phyloP scores from a whole-genome alignment of 1,284 basidiomycete genomes.

The Pseudozyma pruni region DNA sequence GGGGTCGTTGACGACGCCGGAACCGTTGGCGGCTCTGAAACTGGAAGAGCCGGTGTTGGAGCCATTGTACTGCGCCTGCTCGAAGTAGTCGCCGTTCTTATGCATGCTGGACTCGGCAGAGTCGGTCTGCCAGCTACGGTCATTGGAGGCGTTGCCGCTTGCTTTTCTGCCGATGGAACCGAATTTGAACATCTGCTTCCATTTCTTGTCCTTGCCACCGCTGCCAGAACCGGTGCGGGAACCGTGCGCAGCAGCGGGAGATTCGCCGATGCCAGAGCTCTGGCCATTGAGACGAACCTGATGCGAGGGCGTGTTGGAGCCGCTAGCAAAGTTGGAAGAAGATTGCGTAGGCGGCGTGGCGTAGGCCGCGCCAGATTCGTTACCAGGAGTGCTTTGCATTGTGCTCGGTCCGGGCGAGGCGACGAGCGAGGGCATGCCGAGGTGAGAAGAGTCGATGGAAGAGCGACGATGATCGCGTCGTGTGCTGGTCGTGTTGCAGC shows the following conservation, averaged over 20 bases:
- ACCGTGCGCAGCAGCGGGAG: constrained; percentile 22
- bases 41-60: constrained; percentile 29
- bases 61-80: constrained; percentile 20
- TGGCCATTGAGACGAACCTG: constrained; percentile 18
- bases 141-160: constrained; percentile 20
- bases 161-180: constrained; percentile 58
- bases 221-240: constrained; percentile 25
- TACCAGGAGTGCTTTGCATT: constrained; percentile 31
- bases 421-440: constrained; percentile 36
- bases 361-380: constrained; percentile 35
- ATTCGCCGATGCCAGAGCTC: constrained; percentile 45
- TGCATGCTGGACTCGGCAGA: constrained; percentile 25
- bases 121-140: constrained; percentile 38
- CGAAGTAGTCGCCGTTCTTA: constrained; percentile 28
- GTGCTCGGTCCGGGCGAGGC: constrained; percentile 26
- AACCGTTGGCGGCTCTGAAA: constrained; percentile 57
- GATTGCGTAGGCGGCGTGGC: constrained; percentile 43
- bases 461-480: not conserved
- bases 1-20: constrained; percentile 58
- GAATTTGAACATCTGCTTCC: constrained; percentile 65
- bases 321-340: constrained; percentile 40
- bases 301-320: constrained; percentile 41
- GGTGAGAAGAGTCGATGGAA: too few species aligned
- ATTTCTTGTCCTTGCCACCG: constrained; percentile 61
- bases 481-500: not conserved